Percentiles rank a stretch among this genome's conserved stretches.
phyloP scores from a whole-genome alignment of 805 yeast genomes.

The Candida dajiaensis region DNA sequence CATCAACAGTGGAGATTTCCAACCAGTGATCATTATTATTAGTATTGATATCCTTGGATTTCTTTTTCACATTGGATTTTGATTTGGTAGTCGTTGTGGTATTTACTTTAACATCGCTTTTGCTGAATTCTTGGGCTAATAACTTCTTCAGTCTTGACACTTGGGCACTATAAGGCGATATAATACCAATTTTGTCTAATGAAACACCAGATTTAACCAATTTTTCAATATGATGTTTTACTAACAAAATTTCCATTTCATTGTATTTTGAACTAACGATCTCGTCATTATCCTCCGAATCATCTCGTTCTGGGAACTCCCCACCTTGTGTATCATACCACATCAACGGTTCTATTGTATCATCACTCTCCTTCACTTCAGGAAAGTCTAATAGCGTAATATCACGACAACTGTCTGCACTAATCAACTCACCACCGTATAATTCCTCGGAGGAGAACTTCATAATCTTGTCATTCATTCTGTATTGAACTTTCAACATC shows the following conservation, averaged over 20 bases:
- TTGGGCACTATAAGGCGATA: constrained; percentile 89
- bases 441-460: constrained; percentile 62
- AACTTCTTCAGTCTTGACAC: constrained; percentile 43
- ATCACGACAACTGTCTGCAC: constrained; percentile 52
- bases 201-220: constrained; percentile 49
- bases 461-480: constrained; percentile 83
- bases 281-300: constrained; percentile 24
- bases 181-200: constrained; percentile 65
- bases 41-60: not conserved
- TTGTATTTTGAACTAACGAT: constrained; percentile 53
- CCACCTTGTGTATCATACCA: constrained; percentile 97
- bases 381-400: constrained; percentile 52
- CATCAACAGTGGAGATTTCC: constrained; percentile 89
- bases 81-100: not conserved
- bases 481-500: constrained; percentile 71
- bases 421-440: constrained; percentile 57
- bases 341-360: constrained; percentile 48
- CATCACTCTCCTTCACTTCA: constrained; percentile 43
- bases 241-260: constrained; percentile 68
- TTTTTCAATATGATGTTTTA: constrained; percentile 45
- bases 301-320: constrained; percentile 59
- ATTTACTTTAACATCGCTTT: constrained; percentile 26
- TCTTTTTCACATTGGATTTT: constrained; percentile 27
- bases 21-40: constrained; percentile 21
- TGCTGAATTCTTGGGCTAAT: constrained; percentile 4